These are phyloP conservation scores for Myxozyma vanderwaltii DNA, from an alignment of 805 yeast genomes.

Conservation along the genomic window DNA sequence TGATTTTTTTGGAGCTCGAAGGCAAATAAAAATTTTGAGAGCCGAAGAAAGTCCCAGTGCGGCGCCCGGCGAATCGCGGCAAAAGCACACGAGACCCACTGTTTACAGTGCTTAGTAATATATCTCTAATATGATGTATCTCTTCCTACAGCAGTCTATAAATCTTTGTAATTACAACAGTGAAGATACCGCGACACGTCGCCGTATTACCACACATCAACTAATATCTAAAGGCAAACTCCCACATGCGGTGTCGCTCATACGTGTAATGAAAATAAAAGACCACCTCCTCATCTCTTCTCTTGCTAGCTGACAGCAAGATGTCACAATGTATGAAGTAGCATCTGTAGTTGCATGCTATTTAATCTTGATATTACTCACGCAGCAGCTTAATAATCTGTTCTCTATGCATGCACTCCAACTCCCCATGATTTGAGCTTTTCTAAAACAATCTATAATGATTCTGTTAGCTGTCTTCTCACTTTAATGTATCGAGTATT, in stretches of 20 bases:
- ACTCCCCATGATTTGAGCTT: conserved; percentile 43
- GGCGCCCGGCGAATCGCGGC: neutral
- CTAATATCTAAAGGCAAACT: neutral
- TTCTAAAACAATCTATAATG: conserved; percentile 39
- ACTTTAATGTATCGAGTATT: no score
- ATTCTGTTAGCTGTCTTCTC: neutral
- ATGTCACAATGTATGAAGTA: no score
- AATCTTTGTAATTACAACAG: no score
- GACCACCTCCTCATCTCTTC: no score
- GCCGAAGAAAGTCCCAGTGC: conserved; percentile 5
- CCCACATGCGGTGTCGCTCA: conserved; percentile 12
- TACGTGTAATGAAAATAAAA: no score
- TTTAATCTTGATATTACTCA: neutral
- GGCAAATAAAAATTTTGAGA: conserved; percentile 3
- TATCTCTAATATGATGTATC: no score
- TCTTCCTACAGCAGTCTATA: no score
- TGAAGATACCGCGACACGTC: no score
- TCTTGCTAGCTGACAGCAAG: no score
- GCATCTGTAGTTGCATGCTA: no score
- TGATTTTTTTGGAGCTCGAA: neutral
- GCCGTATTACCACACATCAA: no score
- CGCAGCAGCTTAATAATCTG: neutral
- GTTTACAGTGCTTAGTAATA: neutral
- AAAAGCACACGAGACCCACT: neutral
- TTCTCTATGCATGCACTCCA: conserved; percentile 23